A percentile compares a stretch with the other conserved stretches of the same genome.
Conservation (phyloP, 169 alveolate genomes). For the Cryptosporidium bovis region DNA sequence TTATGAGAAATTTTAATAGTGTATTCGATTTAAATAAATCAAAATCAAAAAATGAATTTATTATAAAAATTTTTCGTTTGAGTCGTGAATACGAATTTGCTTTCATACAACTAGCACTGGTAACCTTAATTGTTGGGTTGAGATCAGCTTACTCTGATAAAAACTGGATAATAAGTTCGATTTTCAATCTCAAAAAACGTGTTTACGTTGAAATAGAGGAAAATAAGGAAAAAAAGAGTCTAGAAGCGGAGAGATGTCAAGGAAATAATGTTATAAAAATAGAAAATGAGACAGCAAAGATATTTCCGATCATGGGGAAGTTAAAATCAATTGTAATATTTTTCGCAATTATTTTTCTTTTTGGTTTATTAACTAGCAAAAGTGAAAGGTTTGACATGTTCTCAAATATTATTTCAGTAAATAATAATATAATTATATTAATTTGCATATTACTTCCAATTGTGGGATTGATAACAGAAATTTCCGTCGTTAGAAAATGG, state of each 20-base stretch:
- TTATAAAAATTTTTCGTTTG: not conserved
- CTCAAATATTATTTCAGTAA: constrained; percentile 1
- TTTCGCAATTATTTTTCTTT: constrained; percentile 22
- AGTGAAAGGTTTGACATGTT: constrained; percentile 27
- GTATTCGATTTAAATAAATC: not conserved
- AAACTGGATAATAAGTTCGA: not conserved
- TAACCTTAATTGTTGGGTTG: constrained; percentile 13
- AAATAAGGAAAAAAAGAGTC: not conserved
- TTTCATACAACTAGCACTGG: constrained; percentile 1
- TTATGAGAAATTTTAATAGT: constrained; percentile 2
- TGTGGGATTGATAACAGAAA: constrained; percentile 34
- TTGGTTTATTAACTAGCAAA: constrained; percentile 41
- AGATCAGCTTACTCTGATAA: not conserved
- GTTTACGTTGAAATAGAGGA: not conserved
- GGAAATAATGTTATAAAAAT: not conserved
- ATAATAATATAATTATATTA: not conserved
- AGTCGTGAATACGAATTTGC: not conserved
- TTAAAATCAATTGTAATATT: not conserved
- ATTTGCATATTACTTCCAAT: constrained; percentile 55
- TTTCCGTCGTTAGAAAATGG: constrained; percentile 19
- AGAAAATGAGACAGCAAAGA: not conserved
- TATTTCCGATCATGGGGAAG: not conserved
- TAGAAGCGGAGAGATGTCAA: not conserved
- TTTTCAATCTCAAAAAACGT: no score
- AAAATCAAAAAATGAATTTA: not conserved